A percentile compares a stretch with the other conserved stretches of the same genome.
Conservation (phyloP, 1,139 yeast species). For the Candida frijolesensis region DNA sequence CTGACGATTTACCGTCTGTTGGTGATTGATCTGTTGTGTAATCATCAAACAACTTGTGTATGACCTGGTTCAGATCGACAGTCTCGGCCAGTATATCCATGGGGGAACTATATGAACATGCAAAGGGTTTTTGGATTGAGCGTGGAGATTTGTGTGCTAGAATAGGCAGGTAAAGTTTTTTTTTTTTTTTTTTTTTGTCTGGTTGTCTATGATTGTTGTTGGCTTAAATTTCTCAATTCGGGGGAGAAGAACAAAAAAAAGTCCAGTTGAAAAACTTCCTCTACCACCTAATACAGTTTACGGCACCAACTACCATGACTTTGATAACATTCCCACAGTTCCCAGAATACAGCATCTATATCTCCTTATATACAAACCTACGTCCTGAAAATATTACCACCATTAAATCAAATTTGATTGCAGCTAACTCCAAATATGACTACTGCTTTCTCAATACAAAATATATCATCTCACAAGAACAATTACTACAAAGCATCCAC, state of each 20-base stretch:
- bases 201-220: background rate
- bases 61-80: slow-evolving; percentile 8
- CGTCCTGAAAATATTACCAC: slow-evolving; percentile 20
- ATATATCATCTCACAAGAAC: slow-evolving; percentile 41
- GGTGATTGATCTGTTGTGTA: background rate
- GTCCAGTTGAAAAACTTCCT: background rate
- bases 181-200: background rate
- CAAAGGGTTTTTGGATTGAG: background rate
- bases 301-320: background rate
- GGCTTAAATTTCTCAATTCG: background rate
- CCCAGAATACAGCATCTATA: slow-evolving; percentile 27
- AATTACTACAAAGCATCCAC: slow-evolving; percentile 35
- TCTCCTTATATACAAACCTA: slow-evolving; percentile 27
- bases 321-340: slow-evolving; percentile 34
- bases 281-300: background rate
- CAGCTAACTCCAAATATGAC: slow-evolving; percentile 37
- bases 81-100: background rate
- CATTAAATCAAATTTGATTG: slow-evolving; percentile 33
- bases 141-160: background rate
- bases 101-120: background rate
- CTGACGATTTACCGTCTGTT: slow-evolving; percentile 6
- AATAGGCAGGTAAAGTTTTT: background rate
- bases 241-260: background rate
- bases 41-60: slow-evolving; percentile 11
- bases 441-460: slow-evolving; percentile 43